A percentile compares a stretch with the other conserved stretches of the same genome.
Evolutionary conservation across 257 asterid genomes (phyloP).

Genomic region (Coffea eugenioides): DNA sequence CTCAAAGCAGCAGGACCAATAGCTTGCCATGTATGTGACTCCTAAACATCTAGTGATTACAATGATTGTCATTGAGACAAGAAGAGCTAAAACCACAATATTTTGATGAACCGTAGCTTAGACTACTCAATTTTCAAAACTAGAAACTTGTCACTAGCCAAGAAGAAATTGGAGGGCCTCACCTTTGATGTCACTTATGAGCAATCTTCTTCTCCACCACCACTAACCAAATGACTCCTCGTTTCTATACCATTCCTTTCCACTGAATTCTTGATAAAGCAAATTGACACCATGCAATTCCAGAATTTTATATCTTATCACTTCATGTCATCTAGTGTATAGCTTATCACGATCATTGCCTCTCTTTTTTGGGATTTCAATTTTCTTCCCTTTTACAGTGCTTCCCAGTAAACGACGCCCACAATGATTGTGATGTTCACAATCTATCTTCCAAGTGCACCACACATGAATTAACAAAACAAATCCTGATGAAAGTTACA

Average conservation of each 20-base stretch:
- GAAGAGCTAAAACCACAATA: not conserved
- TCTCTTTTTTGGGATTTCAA: not conserved
- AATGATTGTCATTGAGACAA: constrained; percentile 1
- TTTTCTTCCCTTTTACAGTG: not conserved
- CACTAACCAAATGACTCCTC: constrained; percentile 7
- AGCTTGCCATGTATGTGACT: not conserved
- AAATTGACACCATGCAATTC: constrained; percentile 2
- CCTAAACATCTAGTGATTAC: not conserved
- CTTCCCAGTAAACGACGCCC: not conserved
- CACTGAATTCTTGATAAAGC: constrained; percentile 10
- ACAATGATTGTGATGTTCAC: constrained; percentile 17
- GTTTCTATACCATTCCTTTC: constrained; percentile 6
- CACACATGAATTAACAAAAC: not conserved
- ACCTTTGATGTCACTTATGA: not conserved
- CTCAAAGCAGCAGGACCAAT: not conserved
- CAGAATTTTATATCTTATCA: constrained; percentile 13
- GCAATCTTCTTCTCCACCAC: constrained; percentile 1
- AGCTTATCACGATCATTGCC: constrained; percentile 8
- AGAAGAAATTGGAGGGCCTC: constrained; percentile 1
- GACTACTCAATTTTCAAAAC: not conserved
- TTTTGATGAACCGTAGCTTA: not conserved
- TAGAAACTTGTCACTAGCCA: not conserved
- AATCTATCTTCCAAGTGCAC: not conserved
- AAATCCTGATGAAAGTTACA: not conserved
- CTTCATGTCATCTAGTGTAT: constrained; percentile 7